These are phyloP conservation scores for Vanilla planifolia DNA, from an alignment of 106 monocot species.

Conservation along the genomic window DNA sequence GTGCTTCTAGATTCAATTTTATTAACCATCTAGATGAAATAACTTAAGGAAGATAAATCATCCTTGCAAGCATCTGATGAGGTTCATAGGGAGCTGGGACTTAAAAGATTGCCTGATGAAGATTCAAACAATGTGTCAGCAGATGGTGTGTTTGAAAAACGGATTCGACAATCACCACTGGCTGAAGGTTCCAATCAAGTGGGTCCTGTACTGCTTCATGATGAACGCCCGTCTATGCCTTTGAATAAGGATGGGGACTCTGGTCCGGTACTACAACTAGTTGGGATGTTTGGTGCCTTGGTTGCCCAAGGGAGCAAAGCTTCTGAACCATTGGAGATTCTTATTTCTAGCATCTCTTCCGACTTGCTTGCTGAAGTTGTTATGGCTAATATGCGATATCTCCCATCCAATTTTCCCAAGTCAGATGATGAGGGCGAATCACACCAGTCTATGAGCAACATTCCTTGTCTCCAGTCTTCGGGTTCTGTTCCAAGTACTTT, in stretches of 20 bases:
- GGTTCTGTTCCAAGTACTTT: conserved; percentile 25
- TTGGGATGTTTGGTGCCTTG: conserved; percentile 83
- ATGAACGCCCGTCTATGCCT: conserved; percentile 16
- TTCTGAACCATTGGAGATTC: conserved; percentile 69
- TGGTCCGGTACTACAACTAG: conserved; percentile 80
- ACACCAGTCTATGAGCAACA: neutral
- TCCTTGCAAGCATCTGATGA: conserved; percentile 21
- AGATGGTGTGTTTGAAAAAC: conserved; percentile 50
- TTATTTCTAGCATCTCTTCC: conserved; percentile 86
- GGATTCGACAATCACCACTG: conserved; percentile 24
- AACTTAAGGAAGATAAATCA: conserved; percentile 35
- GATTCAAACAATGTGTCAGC: conserved; percentile 24
- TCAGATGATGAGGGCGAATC: conserved; percentile 29
- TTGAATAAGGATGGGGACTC: conserved; percentile 29
- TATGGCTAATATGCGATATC: conserved; percentile 72
- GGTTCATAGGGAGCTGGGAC: conserved; percentile 17
- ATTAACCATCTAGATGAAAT: conserved; percentile 10
- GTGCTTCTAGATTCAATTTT: conserved; percentile 3
- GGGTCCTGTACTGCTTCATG: conserved; percentile 14
- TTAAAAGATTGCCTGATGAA: conserved; percentile 50
- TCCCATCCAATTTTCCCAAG: conserved; percentile 51
- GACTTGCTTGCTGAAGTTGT: conserved; percentile 94
- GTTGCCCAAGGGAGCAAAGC: conserved; percentile 88
- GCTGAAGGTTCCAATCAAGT: conserved; percentile 20
- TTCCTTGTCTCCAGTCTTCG: conserved; percentile 11